phyloP scores from a whole-genome alignment of 768 basidiomycete species.

The Leccinum barrowsii region DNA sequence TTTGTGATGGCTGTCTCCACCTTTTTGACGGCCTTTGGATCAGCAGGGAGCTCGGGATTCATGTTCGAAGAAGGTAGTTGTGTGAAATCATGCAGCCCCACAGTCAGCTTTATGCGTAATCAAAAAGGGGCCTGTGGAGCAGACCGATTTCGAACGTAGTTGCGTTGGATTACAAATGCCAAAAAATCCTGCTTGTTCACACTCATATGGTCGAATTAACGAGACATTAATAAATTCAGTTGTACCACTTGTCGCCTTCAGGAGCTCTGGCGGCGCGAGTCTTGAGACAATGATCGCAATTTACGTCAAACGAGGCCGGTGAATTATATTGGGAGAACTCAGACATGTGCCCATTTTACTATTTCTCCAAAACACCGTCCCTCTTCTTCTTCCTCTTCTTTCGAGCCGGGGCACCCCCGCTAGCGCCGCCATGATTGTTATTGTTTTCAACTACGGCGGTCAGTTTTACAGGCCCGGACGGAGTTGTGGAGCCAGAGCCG shows the following conservation, averaged over 20 bases:
- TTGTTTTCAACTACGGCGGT: neutral
- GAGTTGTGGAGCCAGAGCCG: neutral
- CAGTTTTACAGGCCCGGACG: neutral
- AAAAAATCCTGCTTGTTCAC: too few relatives aligned
- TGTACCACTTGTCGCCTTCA: too few relatives aligned
- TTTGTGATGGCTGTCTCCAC: constrained; percentile 43
- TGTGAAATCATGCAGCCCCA: neutral
- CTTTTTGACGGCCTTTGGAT: constrained; percentile 33
- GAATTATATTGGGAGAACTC: neutral
- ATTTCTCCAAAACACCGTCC: neutral
- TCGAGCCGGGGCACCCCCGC: constrained; percentile 8
- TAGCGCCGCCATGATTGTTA: neutral
- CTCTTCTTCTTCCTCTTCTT: constrained; percentile 24
- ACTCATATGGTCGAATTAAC: too few relatives aligned
- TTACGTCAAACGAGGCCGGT: neutral
- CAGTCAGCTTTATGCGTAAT: neutral
- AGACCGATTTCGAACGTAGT: neutral
- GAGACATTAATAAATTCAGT: too few relatives aligned
- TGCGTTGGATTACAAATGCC: neutral
- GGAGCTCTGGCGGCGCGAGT: too few relatives aligned
- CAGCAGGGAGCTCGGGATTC: constrained; percentile 17
- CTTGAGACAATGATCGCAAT: neutral
- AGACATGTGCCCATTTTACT: neutral
- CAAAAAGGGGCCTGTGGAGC: constrained; percentile 10
- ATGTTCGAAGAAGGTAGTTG: constrained; percentile 13